Evolutionary conservation across 2,329 filamentous ascomycete species (phyloP), one percentile per base, ranked within the genome.

Genomic region (Cytospora piceae): DNA sequence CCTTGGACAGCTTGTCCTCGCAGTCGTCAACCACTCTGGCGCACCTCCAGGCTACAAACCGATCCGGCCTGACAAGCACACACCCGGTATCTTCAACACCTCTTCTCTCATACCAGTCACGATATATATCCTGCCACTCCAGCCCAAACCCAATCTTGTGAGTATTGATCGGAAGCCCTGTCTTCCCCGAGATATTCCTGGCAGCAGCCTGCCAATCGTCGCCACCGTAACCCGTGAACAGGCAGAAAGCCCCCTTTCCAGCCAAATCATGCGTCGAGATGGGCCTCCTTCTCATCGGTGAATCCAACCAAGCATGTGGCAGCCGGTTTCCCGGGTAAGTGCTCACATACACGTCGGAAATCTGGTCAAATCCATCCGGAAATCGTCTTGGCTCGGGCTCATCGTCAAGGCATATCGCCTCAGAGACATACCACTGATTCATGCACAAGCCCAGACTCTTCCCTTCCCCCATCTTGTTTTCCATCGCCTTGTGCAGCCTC

Each of bases 261-360:
- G 81, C 80, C 5, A 86, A 72, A 70, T 87, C 84, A 32, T 82
- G 77, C 0, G 83, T 86, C 4, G 82, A 85, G 42, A 83, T 72
- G 1, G 24, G 31, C 22, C n/a, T 53, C 60, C 55, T 74, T 24
- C 76, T 69, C n/a, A 72, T 67, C 14, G 59, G 61, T 39, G 75
- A 76, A 71, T 83, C 80, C 9, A 87, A 73, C 84, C 84, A 86
- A 0, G 78, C 83, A 73, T 87, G 84, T 1, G 85, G 84, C 6
- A 86, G 71, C 14, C 83, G 75, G 24, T 78, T 77, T 7, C 85
- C 85, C 1, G 84, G 84, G 69, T 81, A 85, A 2, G 84, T 86
- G 42, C 76, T 76, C 51, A 76, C 71, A 63, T 81, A 74, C 52
- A 79, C 70, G 5, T 74, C 56, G 9, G 80, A 67, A 8, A 79